Evolutionary conservation across 441 rosid genomes (phyloP).

Genomic region (Theobroma grandiflorum): DNA sequence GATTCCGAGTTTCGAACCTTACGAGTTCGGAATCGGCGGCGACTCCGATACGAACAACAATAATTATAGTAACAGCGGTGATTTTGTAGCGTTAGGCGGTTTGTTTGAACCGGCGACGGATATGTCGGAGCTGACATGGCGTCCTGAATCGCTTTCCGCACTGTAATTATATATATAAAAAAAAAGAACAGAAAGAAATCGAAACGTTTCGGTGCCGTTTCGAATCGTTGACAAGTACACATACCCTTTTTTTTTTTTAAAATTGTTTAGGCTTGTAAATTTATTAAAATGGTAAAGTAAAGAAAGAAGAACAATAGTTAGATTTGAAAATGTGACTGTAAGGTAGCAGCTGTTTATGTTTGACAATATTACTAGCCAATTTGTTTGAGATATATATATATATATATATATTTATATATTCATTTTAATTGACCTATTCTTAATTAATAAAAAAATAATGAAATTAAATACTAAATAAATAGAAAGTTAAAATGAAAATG

Average conservation of each 20-base stretch:
- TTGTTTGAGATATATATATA: neutral
- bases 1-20: constrained; percentile 45
- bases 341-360: neutral
- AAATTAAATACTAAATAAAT: too few relatives aligned
- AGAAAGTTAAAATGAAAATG: too few relatives aligned
- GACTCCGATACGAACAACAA: constrained; percentile 25
- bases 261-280: constrained; percentile 22
- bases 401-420: too few relatives aligned
- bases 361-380: neutral
- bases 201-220: neutral
- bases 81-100: constrained; percentile 55
- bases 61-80: constrained; percentile 19
- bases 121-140: constrained; percentile 46
- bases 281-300: neutral
- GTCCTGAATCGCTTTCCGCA: constrained; percentile 55
- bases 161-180: constrained; percentile 20
- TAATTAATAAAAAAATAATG: too few relatives aligned
- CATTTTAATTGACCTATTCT: too few relatives aligned
- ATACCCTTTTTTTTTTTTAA: neutral
- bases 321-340: neutral
- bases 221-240: neutral
- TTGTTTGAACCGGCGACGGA: constrained; percentile 50
- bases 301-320: neutral
- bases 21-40: constrained; percentile 37
- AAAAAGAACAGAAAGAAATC: neutral